These are phyloP conservation scores for Mortierella sp. DNA, from an alignment of 371 early-diverging fungal genomes.

Conservation along the genomic window DNA sequence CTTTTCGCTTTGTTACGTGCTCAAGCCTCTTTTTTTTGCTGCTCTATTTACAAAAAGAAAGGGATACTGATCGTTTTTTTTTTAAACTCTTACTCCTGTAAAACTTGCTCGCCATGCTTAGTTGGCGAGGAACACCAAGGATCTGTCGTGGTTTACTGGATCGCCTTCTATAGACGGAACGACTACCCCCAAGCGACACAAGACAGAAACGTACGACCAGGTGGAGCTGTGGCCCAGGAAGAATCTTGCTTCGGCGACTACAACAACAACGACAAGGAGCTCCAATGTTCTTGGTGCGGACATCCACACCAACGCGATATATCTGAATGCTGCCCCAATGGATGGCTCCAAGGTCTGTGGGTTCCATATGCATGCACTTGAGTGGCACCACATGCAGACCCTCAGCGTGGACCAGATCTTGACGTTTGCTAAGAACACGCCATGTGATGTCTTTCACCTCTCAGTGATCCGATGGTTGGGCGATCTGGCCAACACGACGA, in stretches of 20 bases:
- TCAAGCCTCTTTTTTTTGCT: not conserved
- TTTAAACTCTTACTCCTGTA: not conserved
- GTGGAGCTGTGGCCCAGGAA: slow-evolving; percentile 3
- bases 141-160: not conserved
- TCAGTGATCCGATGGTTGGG: slow-evolving; percentile 15
- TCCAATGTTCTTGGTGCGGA: not conserved
- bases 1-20: no score
- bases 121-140: not conserved
- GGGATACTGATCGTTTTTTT: not conserved
- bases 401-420: not conserved
- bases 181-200: not conserved
- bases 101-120: not conserved
- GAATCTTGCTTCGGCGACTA: not conserved
- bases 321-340: not conserved
- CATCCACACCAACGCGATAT: not conserved
- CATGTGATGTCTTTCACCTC: slow-evolving; percentile 8
- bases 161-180: not conserved
- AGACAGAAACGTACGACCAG: not conserved
- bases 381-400: slow-evolving; percentile 14
- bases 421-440: not conserved
- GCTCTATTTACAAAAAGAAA: not conserved
- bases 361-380: slow-evolving; percentile 19
- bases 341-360: slow-evolving; percentile 14
- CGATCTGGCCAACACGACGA: not conserved
- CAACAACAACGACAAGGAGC: not conserved